These are phyloP conservation scores for Albugo laibachii DNA, from an alignment of 352 stramenopile genomes.

Conservation along the genomic window DNA sequence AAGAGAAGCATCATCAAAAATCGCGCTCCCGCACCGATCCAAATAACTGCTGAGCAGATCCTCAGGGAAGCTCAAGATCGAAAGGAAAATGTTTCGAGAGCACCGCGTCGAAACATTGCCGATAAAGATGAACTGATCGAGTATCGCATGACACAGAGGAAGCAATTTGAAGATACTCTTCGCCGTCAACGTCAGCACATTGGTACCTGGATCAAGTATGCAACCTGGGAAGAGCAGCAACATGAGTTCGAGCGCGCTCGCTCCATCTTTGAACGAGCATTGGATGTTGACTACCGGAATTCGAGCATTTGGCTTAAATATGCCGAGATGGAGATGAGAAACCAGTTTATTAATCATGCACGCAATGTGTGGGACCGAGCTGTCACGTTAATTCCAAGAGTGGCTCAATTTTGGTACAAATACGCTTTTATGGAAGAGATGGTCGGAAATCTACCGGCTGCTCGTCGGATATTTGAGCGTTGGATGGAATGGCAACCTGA, in stretches of 20 bases:
- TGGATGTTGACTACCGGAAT: slow-evolving; percentile 95
- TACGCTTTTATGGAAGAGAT: slow-evolving; percentile 99
- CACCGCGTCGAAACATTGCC: slow-evolving; percentile 63
- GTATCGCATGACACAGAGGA: slow-evolving; percentile 85
- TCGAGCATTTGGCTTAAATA: slow-evolving; percentile 95
- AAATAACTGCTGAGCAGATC: slow-evolving; percentile 99
- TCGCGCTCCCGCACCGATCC: slow-evolving; percentile 93
- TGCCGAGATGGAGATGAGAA: slow-evolving; percentile 97
- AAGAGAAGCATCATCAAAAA: slow-evolving; percentile 92
- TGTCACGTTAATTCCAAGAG: slow-evolving; percentile 88
- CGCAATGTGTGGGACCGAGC: slow-evolving; percentile 90
- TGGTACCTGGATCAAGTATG: slow-evolving; percentile 98
- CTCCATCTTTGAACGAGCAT: slow-evolving; percentile 93
- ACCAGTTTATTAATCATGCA: slow-evolving; percentile 98
- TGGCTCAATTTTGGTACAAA: slow-evolving; percentile 99
- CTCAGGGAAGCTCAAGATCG: slow-evolving; percentile 84
- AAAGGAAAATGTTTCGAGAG: slow-evolving; percentile 55
- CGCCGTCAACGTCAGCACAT: slow-evolving; percentile 89
- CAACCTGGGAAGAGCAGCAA: slow-evolving; percentile 96
- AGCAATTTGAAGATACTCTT: slow-evolving; percentile 91
- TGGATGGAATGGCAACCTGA: slow-evolving; percentile 96
- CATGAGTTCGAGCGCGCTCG: slow-evolving; percentile 93
- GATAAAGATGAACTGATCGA: slow-evolving; percentile 84
- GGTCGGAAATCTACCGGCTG: slow-evolving; percentile 87
- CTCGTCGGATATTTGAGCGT: slow-evolving; percentile 91